Conservation (phyloP, 169 alveolate genomes). For the Plasmodium knowlesi region DNA sequence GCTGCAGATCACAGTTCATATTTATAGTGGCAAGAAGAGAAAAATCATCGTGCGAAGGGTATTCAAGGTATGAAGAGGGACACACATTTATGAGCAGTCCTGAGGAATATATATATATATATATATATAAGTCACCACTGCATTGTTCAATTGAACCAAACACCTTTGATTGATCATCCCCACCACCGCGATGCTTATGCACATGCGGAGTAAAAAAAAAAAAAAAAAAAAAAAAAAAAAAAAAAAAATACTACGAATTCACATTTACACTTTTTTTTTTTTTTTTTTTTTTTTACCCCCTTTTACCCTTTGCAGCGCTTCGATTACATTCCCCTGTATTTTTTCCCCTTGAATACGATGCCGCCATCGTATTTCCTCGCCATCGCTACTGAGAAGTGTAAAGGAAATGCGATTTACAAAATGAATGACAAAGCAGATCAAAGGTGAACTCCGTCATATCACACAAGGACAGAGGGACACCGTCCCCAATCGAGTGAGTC, state of each 20-base stretch:
- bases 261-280: neutral
- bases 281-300: neutral
- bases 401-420: neutral
- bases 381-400: conserved; percentile 47
- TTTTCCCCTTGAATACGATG: conserved; percentile 65
- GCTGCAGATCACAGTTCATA: conserved; percentile 23
- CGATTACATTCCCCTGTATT: conserved; percentile 59
- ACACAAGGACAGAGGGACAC: neutral
- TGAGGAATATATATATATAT: neutral
- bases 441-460: neutral
- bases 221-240: neutral
- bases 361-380: conserved; percentile 73
- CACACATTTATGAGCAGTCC: neutral
- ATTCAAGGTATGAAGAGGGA: conserved; percentile 27
- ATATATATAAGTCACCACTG: neutral
- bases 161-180: neutral
- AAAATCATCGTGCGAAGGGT: conserved; percentile 33
- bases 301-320: conserved; percentile 36
- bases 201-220: neutral
- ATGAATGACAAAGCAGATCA: neutral
- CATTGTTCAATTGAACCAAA: neutral
- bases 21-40: conserved; percentile 13
- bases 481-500: neutral
- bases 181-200: neutral
- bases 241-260: neutral